Percentiles rank a stretch among this genome's conserved stretches.
Conservation (phyloP, 2,329 filamentous ascomycete genomes). For the Arthroderma sp. region DNA sequence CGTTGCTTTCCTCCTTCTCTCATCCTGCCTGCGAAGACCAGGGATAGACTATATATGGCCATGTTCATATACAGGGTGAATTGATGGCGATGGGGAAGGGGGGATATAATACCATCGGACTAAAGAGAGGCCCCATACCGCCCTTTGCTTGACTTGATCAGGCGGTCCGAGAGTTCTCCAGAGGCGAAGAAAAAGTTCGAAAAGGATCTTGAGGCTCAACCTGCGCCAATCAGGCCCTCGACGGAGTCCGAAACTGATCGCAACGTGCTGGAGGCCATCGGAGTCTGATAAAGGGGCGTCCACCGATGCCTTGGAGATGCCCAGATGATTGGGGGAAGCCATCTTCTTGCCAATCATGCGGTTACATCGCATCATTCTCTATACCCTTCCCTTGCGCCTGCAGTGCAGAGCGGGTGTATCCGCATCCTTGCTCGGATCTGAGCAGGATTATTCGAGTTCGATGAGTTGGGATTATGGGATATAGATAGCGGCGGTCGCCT, state of each 20-base stretch:
- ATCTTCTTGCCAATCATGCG: neutral
- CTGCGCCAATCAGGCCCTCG: neutral
- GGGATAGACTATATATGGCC: too few species aligned
- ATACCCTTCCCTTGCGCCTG: neutral
- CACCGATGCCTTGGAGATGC: neutral
- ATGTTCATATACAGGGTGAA: too few species aligned
- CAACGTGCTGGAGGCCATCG: neutral
- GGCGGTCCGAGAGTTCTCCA: too few species aligned
- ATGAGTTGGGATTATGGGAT: too few species aligned
- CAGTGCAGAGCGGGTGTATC: too few species aligned
- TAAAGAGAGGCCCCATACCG: neutral
- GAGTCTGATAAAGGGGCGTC: neutral
- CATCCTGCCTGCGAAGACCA: too few species aligned
- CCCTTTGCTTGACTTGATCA: neutral
- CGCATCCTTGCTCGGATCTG: neutral
- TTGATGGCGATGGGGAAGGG: too few species aligned
- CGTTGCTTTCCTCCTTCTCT: too few species aligned
- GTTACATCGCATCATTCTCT: neutral
- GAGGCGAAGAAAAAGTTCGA: neutral
- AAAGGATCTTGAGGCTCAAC: neutral
- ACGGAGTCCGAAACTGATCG: too few species aligned
- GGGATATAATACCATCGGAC: neutral
- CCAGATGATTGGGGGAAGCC: neutral
- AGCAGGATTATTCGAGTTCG: neutral
- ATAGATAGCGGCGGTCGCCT: too few species aligned